These are phyloP conservation scores for Rusavskia elegans DNA, from an alignment of 495 filamentous ascomycete genomes.

Conservation along the genomic window DNA sequence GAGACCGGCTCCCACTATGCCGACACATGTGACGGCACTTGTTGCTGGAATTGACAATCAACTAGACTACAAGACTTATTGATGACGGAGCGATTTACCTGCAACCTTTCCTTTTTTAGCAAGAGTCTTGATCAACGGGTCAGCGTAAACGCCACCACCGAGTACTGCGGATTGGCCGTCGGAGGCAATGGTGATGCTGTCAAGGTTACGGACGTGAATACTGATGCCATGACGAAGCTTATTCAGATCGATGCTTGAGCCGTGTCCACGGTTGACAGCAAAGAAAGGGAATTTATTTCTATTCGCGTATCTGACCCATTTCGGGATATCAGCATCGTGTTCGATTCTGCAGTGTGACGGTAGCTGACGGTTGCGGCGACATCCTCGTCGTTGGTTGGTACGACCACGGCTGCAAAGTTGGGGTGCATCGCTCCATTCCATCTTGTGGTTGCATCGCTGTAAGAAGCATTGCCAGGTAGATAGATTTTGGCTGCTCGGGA, in stretches of 20 bases:
- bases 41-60: constrained; percentile 23
- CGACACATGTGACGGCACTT: constrained; percentile 38
- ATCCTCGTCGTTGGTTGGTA: constrained; percentile 33
- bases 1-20: not conserved
- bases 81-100: not conserved
- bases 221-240: constrained; percentile 31
- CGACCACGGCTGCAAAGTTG: constrained; percentile 28
- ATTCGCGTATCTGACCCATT: constrained; percentile 30
- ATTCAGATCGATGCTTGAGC: constrained; percentile 20
- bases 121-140: constrained; percentile 2
- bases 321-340: not conserved
- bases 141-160: constrained; percentile 27
- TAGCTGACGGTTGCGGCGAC: constrained; percentile 29
- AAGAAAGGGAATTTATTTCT: constrained; percentile 31
- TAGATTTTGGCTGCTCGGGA: constrained; percentile 15
- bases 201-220: constrained; percentile 28
- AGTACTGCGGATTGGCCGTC: constrained; percentile 32
- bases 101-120: not conserved
- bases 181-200: constrained; percentile 21
- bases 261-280: constrained; percentile 31
- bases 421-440: constrained; percentile 28
- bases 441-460: constrained; percentile 23
- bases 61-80: not conserved
- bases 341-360: not conserved
- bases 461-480: constrained; percentile 25